These are phyloP conservation scores for Aspergillus coremiiformis DNA, from an alignment of 495 filamentous ascomycete genomes.

Conservation along the genomic window DNA sequence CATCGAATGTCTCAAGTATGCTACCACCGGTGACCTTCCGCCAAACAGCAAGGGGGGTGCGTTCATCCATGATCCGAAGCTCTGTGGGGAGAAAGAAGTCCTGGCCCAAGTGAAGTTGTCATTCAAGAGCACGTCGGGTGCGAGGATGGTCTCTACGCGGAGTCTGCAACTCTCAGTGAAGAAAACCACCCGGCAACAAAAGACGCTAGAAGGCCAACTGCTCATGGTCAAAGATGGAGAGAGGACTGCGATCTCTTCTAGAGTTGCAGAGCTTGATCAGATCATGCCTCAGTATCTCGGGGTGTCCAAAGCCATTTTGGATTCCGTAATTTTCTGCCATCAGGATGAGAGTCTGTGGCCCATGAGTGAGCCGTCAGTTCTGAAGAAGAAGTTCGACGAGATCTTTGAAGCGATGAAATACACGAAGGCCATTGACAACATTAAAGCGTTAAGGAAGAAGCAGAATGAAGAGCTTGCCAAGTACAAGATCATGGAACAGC, in stretches of 20 bases:
- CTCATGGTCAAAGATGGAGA: constrained; percentile 75
- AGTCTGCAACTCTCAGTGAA: constrained; percentile 81
- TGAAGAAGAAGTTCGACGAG: constrained; percentile 94
- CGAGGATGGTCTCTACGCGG: constrained; percentile 71
- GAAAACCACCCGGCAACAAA: constrained; percentile 62
- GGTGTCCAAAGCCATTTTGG: constrained; percentile 81
- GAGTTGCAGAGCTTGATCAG: constrained; percentile 69
- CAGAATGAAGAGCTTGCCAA: constrained; percentile 67
- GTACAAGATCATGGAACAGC: constrained; percentile 62
- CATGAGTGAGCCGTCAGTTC: constrained; percentile 74
- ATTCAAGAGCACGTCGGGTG: constrained; percentile 68
- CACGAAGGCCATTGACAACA: constrained; percentile 92
- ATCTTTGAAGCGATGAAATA: constrained; percentile 97
- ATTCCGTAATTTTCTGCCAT: constrained; percentile 96
- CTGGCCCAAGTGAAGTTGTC: constrained; percentile 84
- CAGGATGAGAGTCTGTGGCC: constrained; percentile 98
- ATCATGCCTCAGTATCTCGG: constrained; percentile 83
- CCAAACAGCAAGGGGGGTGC: constrained; percentile 91
- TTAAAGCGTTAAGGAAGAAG: constrained; percentile 76
- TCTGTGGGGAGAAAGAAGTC: constrained; percentile 85
- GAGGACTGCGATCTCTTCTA: constrained; percentile 64
- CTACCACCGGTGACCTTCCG: constrained; percentile 86
- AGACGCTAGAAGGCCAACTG: constrained; percentile 74
- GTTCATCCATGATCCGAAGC: constrained; percentile 94
- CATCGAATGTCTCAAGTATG: constrained; percentile 98